phyloP scores from a whole-genome alignment of 768 basidiomycete species.

The Lepiota subincarnata region DNA sequence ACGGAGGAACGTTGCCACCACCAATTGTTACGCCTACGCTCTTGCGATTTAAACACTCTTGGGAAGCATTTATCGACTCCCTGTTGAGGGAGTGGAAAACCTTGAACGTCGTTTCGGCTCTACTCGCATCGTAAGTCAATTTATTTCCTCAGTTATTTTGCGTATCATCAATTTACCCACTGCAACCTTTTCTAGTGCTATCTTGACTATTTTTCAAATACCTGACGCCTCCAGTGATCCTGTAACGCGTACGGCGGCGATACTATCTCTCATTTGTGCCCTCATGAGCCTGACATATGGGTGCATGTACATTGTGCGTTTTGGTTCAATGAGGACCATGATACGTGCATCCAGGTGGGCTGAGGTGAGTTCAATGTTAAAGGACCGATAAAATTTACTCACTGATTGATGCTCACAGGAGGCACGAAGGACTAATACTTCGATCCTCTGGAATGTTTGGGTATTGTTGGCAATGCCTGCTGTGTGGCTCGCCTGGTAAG shows the following conservation, averaged over 20 bases:
- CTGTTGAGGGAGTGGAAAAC: conserved; percentile 76
- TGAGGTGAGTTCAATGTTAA: conserved; percentile 37
- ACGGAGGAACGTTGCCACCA: conserved; percentile 51
- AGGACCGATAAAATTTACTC: neutral
- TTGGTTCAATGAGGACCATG: conserved; percentile 71
- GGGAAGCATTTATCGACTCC: conserved; percentile 71
- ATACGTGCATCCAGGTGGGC: conserved; percentile 70
- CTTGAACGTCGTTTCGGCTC: conserved; percentile 65
- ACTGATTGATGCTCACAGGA: conserved; percentile 36
- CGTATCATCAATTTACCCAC: neutral
- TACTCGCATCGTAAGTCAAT: conserved; percentile 40
- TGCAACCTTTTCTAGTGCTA: conserved; percentile 41
- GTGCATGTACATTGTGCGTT: conserved; percentile 69
- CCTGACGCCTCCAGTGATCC: conserved; percentile 52
- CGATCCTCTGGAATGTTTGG: conserved; percentile 35
- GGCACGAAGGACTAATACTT: conserved; percentile 38
- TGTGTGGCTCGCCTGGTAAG: conserved; percentile 66
- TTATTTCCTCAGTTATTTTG: neutral
- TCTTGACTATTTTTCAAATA: conserved; percentile 66
- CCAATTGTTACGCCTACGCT: conserved; percentile 59
- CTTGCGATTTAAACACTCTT: conserved; percentile 58
- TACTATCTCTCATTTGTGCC: conserved; percentile 63
- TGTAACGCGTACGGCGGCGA: conserved; percentile 54
- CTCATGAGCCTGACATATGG: conserved; percentile 71
- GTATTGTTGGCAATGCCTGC: conserved; percentile 47